These are phyloP conservation scores for Zhuliangozyma parablackwelliae DNA, from an alignment of 1,139 yeast species.

Conservation along the genomic window DNA sequence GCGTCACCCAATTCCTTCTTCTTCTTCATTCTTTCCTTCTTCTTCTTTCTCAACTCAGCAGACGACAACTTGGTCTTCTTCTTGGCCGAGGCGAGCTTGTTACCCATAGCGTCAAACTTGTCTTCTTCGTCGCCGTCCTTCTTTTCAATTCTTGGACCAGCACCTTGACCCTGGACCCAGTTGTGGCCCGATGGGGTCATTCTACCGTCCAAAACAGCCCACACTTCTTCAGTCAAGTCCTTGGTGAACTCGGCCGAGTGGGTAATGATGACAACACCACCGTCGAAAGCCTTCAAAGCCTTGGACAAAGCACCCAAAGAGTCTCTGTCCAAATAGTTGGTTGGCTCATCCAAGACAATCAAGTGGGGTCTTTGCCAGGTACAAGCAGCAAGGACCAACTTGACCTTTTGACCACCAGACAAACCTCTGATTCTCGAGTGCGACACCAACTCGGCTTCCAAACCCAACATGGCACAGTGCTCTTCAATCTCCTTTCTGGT, in stretches of 20 bases:
- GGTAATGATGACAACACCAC: slow-evolving; percentile 99
- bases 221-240: slow-evolving; percentile 97
- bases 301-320: slow-evolving; percentile 98
- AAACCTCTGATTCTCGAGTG: slow-evolving; percentile 99
- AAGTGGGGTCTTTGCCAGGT: slow-evolving; percentile 99
- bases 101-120: slow-evolving; percentile 99
- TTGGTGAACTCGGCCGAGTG: slow-evolving; percentile 99
- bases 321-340: slow-evolving; percentile 98
- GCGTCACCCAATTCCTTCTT: slow-evolving; percentile 97
- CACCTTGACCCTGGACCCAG: slow-evolving; percentile 99
- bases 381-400: slow-evolving; percentile 99
- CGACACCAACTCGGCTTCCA: slow-evolving; percentile 97
- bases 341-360: slow-evolving; percentile 98
- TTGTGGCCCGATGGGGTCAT: slow-evolving; percentile 99
- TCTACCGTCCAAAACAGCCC: slow-evolving; percentile 97
- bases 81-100: slow-evolving; percentile 95
- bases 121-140: slow-evolving; percentile 98
- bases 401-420: slow-evolving; percentile 99
- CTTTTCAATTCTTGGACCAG: slow-evolving; percentile 96
- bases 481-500: slow-evolving; percentile 99
- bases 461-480: slow-evolving; percentile 98
- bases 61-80: slow-evolving; percentile 97
- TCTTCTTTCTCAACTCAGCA: slow-evolving; percentile 99
- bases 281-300: slow-evolving; percentile 97
- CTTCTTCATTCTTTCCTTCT: slow-evolving; percentile 99